A percentile compares a stretch with the other conserved stretches of the same genome.
These are phyloP conservation scores for Syzygium grande DNA, from an alignment of 345 rosid species.

Conservation along the genomic window DNA sequence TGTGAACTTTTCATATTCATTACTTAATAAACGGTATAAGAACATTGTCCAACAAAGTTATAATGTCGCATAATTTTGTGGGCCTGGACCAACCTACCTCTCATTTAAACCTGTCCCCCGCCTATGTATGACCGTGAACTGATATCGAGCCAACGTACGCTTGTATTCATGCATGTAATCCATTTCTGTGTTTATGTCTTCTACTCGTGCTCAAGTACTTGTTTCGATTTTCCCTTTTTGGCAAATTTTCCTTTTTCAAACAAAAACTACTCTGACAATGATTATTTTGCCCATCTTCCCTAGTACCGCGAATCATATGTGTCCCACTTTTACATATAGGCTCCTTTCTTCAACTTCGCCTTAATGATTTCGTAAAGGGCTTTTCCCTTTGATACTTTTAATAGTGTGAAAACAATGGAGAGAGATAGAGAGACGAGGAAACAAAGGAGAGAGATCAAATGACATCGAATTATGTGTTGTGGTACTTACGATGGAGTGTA, in stretches of 20 bases:
- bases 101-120: no score
- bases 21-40: no score
- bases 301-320: neutral
- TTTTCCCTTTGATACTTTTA: neutral
- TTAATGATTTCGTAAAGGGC: neutral
- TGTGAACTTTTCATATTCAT: no score
- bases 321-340: neutral
- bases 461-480: neutral
- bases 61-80: no score
- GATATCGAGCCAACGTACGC: neutral
- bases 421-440: neutral
- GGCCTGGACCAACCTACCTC: no score
- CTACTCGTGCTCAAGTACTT: neutral
- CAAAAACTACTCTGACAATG: neutral
- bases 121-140: neutral
- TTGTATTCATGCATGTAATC: neutral
- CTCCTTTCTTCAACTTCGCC: neutral
- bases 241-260: neutral
- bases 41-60: no score
- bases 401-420: neutral
- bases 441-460: neutral
- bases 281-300: neutral
- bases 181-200: neutral
- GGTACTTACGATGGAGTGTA: constrained; percentile 51
- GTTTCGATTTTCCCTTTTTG: neutral